These are phyloP conservation scores for Globisporangium mamillatum DNA, from an alignment of 352 stramenopile genomes.

Conservation along the genomic window DNA sequence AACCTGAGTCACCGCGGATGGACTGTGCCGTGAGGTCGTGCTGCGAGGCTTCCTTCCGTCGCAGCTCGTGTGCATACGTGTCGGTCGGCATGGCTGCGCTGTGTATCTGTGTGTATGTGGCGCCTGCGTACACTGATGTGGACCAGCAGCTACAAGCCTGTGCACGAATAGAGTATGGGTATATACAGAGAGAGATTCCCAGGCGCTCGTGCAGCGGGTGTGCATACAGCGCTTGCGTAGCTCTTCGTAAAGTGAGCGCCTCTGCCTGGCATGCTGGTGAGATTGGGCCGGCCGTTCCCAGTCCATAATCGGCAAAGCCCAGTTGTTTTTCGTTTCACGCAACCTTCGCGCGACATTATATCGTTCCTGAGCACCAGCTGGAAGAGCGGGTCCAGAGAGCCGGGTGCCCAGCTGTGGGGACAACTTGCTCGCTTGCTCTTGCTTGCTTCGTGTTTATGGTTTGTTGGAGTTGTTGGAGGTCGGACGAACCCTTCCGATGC, in stretches of 20 bases:
- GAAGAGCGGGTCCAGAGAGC: constrained; percentile 7
- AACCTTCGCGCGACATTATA: background rate
- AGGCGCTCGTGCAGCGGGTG: background rate
- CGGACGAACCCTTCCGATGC: background rate
- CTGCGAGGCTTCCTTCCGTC: background rate
- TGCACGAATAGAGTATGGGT: background rate
- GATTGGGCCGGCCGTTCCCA: background rate
- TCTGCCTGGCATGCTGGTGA: background rate
- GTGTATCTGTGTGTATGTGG: background rate
- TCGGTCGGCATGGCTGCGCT: constrained; percentile 8
- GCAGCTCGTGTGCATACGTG: constrained; percentile 10
- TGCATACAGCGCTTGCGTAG: background rate
- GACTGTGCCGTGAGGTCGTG: background rate
- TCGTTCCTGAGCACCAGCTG: constrained; percentile 4
- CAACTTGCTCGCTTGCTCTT: background rate
- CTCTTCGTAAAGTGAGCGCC: constrained; percentile 6
- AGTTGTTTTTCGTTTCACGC: background rate
- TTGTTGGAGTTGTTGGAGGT: background rate
- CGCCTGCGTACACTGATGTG: background rate
- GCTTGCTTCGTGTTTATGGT: background rate
- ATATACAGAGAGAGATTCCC: background rate
- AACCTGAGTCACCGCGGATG: constrained; percentile 6
- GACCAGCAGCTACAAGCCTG: background rate
- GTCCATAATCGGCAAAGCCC: background rate
- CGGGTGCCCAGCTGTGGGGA: background rate